Evolutionary conservation across 805 yeast species (phyloP), one percentile per base, ranked within the genome.

Genomic region (Suhomyces tanzawaensis): DNA sequence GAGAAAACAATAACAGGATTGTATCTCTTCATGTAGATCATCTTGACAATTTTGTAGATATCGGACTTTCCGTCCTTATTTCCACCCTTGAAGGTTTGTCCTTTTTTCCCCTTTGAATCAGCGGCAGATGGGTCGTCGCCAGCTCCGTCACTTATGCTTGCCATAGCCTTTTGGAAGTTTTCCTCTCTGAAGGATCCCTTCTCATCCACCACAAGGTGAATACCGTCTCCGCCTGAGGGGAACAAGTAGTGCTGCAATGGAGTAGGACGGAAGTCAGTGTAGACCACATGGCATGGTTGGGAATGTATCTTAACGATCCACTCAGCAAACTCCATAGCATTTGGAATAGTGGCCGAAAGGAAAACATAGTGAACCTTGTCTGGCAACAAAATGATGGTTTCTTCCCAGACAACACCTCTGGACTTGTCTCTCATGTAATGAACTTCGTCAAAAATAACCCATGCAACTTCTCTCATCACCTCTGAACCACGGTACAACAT

Each of bases 381-480:
- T 3, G 99, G 99, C 29, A 93, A 72, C 57, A 93, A 69, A 41
- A 93, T 93, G 48, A 93, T 91, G 12, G 98, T 91, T 64, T 93
- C 99, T 66, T 93, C 99, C 99, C 99, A 93, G 24, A 93, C 99
- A 37, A 93, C 99, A 61, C 99, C 99, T 67, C 99, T 81, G 49
- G 89, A 93, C 52, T 88, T 84, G 61, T 93, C 99, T 67, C 97
- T 82, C 95, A 93, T 93, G 64, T 93, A 93, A 67, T 93, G 99
- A 32, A 93, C 96, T 61, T 93, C 99, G 64, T 93, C 99, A 49
- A 93, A 93, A 27, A 93, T 81, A 35, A 93, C 99, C 96, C 96
- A 93, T 0, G 96, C 96, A 29, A 93, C 98, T 71, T 93, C 99
- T 62, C 99, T 77, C 91, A 93, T 90, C 32, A 95, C 82, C 60